Evolutionary conservation across 257 asterid species (phyloP).

Genomic region (Coffea canephora): DNA sequence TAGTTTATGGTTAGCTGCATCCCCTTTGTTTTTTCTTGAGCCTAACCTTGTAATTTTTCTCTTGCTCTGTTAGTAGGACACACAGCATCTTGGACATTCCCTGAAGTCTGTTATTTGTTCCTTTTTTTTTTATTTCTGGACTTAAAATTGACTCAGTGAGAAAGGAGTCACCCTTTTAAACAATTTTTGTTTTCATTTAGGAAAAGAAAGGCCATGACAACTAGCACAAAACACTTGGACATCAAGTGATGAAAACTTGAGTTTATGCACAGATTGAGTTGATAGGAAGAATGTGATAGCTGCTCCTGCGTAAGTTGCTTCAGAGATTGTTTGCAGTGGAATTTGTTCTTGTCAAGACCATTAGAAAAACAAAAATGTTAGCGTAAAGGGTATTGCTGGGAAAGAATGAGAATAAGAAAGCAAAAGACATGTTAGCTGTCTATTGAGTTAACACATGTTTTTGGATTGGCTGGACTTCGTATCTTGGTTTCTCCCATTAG

Average conservation of each 20-base stretch:
- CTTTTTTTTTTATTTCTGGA: neutral
- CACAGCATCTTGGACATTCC: neutral
- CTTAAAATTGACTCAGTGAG: neutral
- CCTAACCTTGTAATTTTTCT: neutral
- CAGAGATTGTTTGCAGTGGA: neutral
- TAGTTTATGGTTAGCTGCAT: neutral
- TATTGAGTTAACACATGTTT: neutral
- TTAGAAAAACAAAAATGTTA: neutral
- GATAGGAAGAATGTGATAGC: neutral
- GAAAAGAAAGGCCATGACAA: neutral
- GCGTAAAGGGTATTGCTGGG: neutral
- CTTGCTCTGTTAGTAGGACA: neutral
- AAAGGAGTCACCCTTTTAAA: neutral
- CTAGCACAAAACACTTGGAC: neutral
- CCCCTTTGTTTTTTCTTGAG: neutral
- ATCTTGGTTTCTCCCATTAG: neutral
- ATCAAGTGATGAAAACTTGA: neutral
- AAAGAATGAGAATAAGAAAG: neutral
- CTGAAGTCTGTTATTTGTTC: neutral
- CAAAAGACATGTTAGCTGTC: neutral
- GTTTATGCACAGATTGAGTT: neutral
- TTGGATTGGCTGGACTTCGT: neutral
- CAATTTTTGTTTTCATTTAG: neutral
- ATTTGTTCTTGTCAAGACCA: neutral
- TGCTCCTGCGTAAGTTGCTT: neutral